phyloP scores from a whole-genome alignment of 2,329 filamentous ascomycete species.

The Alternaria metachromatica region DNA sequence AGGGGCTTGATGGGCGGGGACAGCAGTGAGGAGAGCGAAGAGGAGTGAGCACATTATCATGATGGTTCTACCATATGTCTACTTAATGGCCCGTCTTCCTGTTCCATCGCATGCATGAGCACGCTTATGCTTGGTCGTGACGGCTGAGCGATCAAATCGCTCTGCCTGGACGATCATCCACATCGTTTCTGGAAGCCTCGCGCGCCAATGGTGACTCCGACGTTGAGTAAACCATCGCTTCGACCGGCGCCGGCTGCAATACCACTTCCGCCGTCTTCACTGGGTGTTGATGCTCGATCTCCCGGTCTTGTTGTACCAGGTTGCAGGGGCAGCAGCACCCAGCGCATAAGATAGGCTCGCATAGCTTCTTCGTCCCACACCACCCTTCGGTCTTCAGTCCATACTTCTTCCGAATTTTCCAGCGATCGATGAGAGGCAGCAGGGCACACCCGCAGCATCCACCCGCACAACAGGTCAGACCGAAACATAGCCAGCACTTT shows the following conservation, averaged over 20 bases:
- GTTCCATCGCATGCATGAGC: neutral
- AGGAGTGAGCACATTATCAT: slow-evolving; percentile 38
- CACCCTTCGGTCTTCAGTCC: neutral
- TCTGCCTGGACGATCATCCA: too few relatives aligned
- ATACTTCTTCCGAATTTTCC: neutral
- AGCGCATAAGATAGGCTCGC: too few relatives aligned
- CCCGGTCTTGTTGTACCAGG: neutral
- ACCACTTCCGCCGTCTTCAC: neutral
- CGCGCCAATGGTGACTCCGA: neutral
- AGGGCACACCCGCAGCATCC: too few relatives aligned
- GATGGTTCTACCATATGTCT: neutral
- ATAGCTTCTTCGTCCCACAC: too few relatives aligned
- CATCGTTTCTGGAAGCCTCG: too few relatives aligned
- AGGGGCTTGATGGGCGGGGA: slow-evolving; percentile 48
- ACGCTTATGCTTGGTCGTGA: too few relatives aligned
- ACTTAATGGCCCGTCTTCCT: neutral
- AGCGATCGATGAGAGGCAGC: too few relatives aligned
- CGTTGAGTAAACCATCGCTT: neutral
- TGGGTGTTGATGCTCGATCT: neutral
- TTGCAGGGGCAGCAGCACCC: neutral
- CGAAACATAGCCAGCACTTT: neutral
- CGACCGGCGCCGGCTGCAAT: neutral
- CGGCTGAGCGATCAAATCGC: too few relatives aligned
- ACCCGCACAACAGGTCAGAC: neutral
- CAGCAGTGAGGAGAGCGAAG: slow-evolving; percentile 54